Conservation (phyloP, 371 early-diverging fungal species). For the Basidiobolus heterosporus region DNA sequence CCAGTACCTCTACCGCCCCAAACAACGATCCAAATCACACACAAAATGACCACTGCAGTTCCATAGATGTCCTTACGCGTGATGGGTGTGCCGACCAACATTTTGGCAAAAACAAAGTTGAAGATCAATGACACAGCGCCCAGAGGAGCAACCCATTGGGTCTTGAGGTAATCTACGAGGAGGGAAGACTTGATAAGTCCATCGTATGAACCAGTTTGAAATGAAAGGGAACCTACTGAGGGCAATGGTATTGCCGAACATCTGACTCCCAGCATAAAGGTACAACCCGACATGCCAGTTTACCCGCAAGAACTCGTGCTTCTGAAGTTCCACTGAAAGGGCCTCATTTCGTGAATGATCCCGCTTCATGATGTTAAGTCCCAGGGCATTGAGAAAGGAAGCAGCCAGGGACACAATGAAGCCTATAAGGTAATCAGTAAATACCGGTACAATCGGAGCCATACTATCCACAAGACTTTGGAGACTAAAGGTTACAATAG, state of each 20-base stretch:
- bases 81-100: slow-evolving; percentile 45
- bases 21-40: slow-evolving; percentile 46
- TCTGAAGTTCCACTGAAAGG: slow-evolving; percentile 16
- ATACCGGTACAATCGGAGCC: no score
- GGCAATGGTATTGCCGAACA: slow-evolving; percentile 47
- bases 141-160: slow-evolving; percentile 56
- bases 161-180: slow-evolving; percentile 30
- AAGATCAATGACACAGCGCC: slow-evolving; percentile 51
- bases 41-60: slow-evolving; percentile 41
- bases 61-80: slow-evolving; percentile 43
- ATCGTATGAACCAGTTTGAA: no score
- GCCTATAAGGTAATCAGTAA: slow-evolving; percentile 20
- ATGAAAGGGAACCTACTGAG: background rate
- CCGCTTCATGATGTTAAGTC: slow-evolving; percentile 41
- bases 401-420: slow-evolving; percentile 40
- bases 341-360: slow-evolving; percentile 43
- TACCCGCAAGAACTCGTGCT: slow-evolving; percentile 43
- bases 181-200: no score
- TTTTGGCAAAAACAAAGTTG: slow-evolving; percentile 51
- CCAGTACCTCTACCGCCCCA: slow-evolving; percentile 17
- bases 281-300: slow-evolving; percentile 52
- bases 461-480: no score
- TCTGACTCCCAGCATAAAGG: slow-evolving; percentile 42
- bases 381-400: slow-evolving; percentile 47
- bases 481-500: no score